Evolutionary conservation across 345 rosid genomes (phyloP).

Genomic region (Populus davidiana): DNA sequence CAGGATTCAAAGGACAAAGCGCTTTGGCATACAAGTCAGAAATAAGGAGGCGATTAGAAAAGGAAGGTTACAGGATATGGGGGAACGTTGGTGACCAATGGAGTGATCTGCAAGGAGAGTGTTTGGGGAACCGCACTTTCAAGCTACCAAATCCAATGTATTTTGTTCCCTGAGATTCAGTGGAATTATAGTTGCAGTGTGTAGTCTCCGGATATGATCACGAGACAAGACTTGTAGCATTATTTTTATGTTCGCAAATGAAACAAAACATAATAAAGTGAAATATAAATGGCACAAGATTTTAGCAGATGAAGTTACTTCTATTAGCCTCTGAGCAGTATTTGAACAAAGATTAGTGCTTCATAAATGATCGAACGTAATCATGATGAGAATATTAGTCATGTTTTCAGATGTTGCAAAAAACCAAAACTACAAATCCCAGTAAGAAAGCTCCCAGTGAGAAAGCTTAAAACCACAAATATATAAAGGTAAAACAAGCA

Average conservation of each 20-base stretch:
- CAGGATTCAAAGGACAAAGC: constrained; percentile 43
- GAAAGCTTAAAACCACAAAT: too few species aligned
- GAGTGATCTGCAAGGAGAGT: constrained; percentile 78
- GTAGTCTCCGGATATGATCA: neutral
- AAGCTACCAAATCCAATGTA: constrained; percentile 95
- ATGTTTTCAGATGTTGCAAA: too few species aligned
- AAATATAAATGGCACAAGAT: neutral
- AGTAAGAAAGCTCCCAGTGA: too few species aligned
- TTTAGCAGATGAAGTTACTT: neutral
- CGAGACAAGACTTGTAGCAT: neutral
- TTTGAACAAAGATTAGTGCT: neutral
- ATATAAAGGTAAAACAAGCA: too few species aligned
- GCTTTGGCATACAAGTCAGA: constrained; percentile 59
- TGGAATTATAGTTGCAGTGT: neutral
- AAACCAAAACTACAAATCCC: too few species aligned
- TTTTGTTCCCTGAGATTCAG: constrained; percentile 48
- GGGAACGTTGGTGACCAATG: constrained; percentile 89
- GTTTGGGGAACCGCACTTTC: constrained; percentile 61
- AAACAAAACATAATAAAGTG: neutral
- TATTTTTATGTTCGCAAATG: neutral
- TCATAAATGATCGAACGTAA: neutral
- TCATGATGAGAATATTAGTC: neutral
- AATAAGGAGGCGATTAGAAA: constrained; percentile 50
- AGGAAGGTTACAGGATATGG: constrained; percentile 71
- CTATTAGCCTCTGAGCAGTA: neutral